Base-by-base conservation (phyloP, 2,329 filamentous ascomycete species). In the Fusarium virguliforme region DNA sequence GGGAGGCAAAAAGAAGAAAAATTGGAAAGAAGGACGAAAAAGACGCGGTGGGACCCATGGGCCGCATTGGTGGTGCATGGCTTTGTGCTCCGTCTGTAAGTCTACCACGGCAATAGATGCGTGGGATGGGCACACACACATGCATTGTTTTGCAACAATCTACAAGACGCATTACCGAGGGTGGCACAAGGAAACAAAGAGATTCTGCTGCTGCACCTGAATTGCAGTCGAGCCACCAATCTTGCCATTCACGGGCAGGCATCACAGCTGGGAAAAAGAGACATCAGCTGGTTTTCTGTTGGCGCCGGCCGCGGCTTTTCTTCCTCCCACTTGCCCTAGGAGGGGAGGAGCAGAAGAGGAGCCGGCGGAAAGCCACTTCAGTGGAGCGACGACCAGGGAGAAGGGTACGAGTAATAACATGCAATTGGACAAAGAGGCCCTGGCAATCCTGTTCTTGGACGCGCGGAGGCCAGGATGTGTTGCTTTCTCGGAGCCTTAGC, bases 401-500 rank as follows among this genome's bases (percentile, higher is more conserved):
- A 18, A 57, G 18, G 41, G 43, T 30, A 55, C 34, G 50, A 58
- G 56, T 37, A 28, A 65, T 53, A 37, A 55, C 35, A 40, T 46
- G 38, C 62, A 46, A 72, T 72, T 72, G 69, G 69, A 38, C 56
- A 34, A 18, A 18, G 13, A 22, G 18, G 37, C 55, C 55, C 50
- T 18, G 18, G 46, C 41, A 62, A 18, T 18, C 22, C 48, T 41
- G 60, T 55, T 38, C 64, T 48, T 67, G 62, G 18, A 18, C 18
- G 64, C 62, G 67, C 71, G 68, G 64, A 56, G 18, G 38, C 71
- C 53, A 65, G 71, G 68, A 65, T 72, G 37, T 57, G 51, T 62
- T 67, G 63, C 65, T 69, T 51, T 73, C 62, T 67, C 64, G 54
- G 57, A 30, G 64, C 46, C 53, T 64, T 73, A 72, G 67, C 73